These are phyloP conservation scores for Suhomyces sp. DNA, from an alignment of 805 yeast genomes.

Conservation along the genomic window DNA sequence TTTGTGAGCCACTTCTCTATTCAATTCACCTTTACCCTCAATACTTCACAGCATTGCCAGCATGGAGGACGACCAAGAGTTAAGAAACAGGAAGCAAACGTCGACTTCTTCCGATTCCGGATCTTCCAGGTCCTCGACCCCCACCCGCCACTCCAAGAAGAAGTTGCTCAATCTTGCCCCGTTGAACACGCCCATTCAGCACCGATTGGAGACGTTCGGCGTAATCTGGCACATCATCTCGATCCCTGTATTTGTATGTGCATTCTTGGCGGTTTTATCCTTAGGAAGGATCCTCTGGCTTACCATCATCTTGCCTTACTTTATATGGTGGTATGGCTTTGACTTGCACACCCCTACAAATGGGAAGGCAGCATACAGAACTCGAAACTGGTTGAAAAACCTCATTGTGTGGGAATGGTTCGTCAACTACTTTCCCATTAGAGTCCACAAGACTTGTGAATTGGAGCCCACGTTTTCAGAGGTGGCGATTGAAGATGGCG, in stretches of 20 bases:
- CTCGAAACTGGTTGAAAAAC: constrained; percentile 55
- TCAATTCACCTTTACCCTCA: no score
- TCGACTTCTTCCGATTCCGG: background rate
- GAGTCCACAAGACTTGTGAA: constrained; percentile 62
- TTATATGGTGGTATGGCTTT: constrained; percentile 49
- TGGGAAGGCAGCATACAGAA: constrained; percentile 63
- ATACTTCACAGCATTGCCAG: background rate
- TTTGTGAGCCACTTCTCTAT: no score
- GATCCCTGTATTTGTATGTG: constrained; percentile 54
- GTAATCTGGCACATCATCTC: constrained; percentile 73
- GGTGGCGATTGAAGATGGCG: constrained; percentile 23
- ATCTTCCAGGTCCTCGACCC: background rate
- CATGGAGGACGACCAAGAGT: background rate
- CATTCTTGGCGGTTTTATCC: constrained; percentile 49
- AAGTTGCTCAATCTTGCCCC: constrained; percentile 48
- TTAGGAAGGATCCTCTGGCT: constrained; percentile 69
- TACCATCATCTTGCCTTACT: constrained; percentile 56
- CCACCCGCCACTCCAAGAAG: background rate
- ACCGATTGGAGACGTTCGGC: constrained; percentile 64
- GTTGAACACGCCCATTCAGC: constrained; percentile 49
- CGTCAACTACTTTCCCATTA: constrained; percentile 77
- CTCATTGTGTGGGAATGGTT: constrained; percentile 66
- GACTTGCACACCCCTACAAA: constrained; percentile 70
- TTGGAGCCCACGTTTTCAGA: constrained; percentile 69
- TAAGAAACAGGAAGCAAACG: background rate